Base-by-base conservation (phyloP, 768 basidiomycete species). In the Termitomyces sp. region DNA sequence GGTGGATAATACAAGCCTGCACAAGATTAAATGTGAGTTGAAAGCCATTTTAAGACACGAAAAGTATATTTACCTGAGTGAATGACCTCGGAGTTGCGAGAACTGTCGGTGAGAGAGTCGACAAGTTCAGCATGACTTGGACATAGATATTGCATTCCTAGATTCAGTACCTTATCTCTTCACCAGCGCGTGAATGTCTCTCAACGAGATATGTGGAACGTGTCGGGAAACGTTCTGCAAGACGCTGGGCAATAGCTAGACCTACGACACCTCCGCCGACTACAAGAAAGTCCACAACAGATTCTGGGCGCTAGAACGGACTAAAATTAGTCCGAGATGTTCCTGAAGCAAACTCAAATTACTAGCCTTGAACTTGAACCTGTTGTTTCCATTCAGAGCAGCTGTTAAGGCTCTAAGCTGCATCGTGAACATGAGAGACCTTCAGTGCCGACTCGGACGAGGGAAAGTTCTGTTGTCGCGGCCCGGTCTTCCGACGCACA, bases 81-180 rank as follows among this genome's bases (percentile, higher is more conserved):
- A 25, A 98, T 89, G 22, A 98, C 95, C 65, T 97, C 95, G 0
- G 94, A 95, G 67, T 96, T 97, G 15, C 95, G 83, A 38, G 91
- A 94, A 67, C 94, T 94, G 41, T 20, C 20, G 42, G 40, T 40
- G 13, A 23, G 12, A 23, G 12, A 46, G 23, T 39, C 10, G 40
- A 41, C 33, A 47, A 33, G n/a, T 40, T 59, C 23, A 54, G 50
- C 39, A 29, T 25, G 25, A 32, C 48, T 36, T 6, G 38, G 16
- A n/a, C 18, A n/a, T n/a, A 11, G 3, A 1, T 15, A 35, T 16
- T 39, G 44, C 42, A 50, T 20, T 27, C 32, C 41, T 7, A 35
- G 5, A 25, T 20, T 35, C 50, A 62, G 20, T 62, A 85, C 91
- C 92, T 96, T 20, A 76, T 96, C 68, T 98, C 95, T 66, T 94